Evolutionary conservation across 805 yeast species (phyloP).

Genomic region (Saccharomycopsis malanga): DNA sequence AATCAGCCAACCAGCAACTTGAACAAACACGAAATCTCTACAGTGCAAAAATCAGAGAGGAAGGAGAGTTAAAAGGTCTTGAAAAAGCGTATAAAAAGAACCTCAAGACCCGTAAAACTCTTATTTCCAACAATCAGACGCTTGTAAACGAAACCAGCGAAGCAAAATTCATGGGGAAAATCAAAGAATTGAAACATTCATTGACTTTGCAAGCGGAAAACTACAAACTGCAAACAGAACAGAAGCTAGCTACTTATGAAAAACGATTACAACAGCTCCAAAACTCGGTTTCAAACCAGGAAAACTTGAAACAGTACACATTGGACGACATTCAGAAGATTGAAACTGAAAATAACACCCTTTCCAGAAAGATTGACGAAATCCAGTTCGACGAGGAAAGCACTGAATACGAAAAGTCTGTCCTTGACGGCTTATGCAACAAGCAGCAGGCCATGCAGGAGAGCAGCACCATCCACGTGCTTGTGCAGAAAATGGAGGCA

Average conservation of each 20-base stretch:
- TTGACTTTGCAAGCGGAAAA: too few species aligned
- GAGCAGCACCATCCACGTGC: constrained; percentile 25
- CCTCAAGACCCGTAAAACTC: constrained; percentile 14
- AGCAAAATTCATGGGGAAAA: constrained; percentile 14
- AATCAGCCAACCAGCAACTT: constrained; percentile 13
- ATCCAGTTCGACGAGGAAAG: constrained; percentile 33
- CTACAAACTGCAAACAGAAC: constrained; percentile 18
- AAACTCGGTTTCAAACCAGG: constrained; percentile 6
- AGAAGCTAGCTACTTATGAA: constrained; percentile 5
- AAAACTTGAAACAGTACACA: constrained; percentile 29
- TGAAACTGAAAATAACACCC: constrained; percentile 31
- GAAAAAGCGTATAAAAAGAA: constrained; percentile 24
- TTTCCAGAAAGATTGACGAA: constrained; percentile 34
- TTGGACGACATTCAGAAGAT: constrained; percentile 34
- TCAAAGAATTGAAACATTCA: constrained; percentile 23
- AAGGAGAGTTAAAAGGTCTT: constrained; percentile 37
- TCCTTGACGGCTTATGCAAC: constrained; percentile 33
- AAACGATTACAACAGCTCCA: neutral
- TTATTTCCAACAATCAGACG: neutral
- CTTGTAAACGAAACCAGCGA: neutral
- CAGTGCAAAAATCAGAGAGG: constrained; percentile 30
- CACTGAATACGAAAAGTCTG: constrained; percentile 38
- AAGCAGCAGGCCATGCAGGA: constrained; percentile 31
- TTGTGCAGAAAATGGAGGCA: constrained; percentile 32
- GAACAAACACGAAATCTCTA: constrained; percentile 21